Base-by-base conservation (phyloP, 441 rosid species). In the Erodium moschatum region DNA sequence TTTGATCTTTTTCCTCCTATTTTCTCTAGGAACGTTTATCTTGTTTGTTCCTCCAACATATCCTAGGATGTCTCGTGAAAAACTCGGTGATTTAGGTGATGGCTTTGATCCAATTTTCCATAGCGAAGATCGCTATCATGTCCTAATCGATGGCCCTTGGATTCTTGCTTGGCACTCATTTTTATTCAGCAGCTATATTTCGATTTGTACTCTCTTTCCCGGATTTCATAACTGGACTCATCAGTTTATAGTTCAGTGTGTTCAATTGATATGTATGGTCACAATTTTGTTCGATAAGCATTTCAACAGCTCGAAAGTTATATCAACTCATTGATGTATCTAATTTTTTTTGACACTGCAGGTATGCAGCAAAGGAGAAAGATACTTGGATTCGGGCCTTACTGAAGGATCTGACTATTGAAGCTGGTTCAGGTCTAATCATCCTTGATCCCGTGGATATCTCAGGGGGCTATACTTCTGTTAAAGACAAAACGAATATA, bases 371-470 rank as follows among this genome's bases (percentile, higher is more conserved):
- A 75, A 96, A 90, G 85, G 99, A 85, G 78, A 88, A 88, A 80
- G 99, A 92, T 80, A 88, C 82, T 66, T 96, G 99, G 99, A 83
- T 90, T 67, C 88, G 97, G 29, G 89, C 98, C 61, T 75, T 87
- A 70, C 80, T 88, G 81, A 96, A 92, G 86, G 93, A 87, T 80
- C 81, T 96, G 74, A 88, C 85, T 12, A 77, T 96, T 67, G 99
- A 96, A 85, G 85, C 97, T 73, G 99, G 96, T 74, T 96, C 99
- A 76, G 99, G 99, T 79, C 96, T 96, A 73, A 81, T 86, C 74
- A 85, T 96, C 82, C 85, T 96, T 69, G 94, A 90, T 77, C 96
- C 97, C 27, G 91, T 91, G 66, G 97, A 92, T 83, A 80, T 96
- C 67, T 92, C 97, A 0, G 92, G 91, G 67, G 98, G 96, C 71